Base-by-base conservation (phyloP, 345 rosid genomes). In the Camelina neglecta region DNA sequence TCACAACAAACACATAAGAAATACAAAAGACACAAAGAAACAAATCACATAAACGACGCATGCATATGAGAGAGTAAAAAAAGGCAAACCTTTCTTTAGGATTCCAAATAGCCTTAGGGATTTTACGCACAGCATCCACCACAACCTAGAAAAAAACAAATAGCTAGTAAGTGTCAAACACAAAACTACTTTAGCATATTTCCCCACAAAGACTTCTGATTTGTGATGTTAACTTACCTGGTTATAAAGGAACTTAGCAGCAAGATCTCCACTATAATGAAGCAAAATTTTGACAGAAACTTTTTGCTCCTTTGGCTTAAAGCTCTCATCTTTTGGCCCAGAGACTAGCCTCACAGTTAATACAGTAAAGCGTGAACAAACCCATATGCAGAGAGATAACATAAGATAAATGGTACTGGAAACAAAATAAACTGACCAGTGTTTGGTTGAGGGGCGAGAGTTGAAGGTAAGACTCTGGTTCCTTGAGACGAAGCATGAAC, bases 31-130 rank as follows among this genome's bases (percentile, higher is more conserved):
- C 21, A 41, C 18, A 16, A 31, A 76, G 35, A 24, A 41, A 41
- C 51, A 62, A 56, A 64, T 20, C 18, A 56, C 50, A 58, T 3
- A 75, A 67, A 66, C 7, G 62, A 62, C 20, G 1, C 18, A 35
- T n/a, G 6, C 11, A 53, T 31, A 35, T 24, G 36, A 50, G 38
- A 67, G 71, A 33, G 39, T 6, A 21, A 7, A 21, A 64, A 11
- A 47, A 9, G 20, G 49, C 29, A 76, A 77, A 93, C 98, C 96
- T 91, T 81, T 94, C 98, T 87, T 88, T 91, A 41, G 90, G 87
- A 84, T 88, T 88, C 98, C 98, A 94, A 36, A 84, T 69, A 75
- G 97, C 96, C 73, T 81, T 87, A 44, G 98, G 91, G 82, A 91
- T 84, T 83, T 85, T 87, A 62, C 83, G 95, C 59, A 91, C 76